Evolutionary conservation across 805 yeast species (phyloP).

Genomic region (Monosporozyma solicola): DNA sequence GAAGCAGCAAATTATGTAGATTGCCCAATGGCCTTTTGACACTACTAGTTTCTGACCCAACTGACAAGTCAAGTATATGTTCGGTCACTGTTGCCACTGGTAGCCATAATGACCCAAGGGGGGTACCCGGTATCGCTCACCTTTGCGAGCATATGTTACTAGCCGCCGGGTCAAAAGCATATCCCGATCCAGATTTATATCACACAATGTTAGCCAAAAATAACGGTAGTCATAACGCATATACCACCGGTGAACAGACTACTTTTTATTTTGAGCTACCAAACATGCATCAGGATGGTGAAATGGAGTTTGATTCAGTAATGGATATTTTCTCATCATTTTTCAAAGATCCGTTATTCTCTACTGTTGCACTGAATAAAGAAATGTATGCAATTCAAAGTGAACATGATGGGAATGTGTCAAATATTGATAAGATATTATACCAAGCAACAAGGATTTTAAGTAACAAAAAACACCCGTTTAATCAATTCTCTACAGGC

Average conservation of each 20-base stretch:
- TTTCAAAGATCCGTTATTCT: constrained; percentile 45
- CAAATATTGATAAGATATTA: constrained; percentile 37
- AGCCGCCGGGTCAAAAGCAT: constrained; percentile 45
- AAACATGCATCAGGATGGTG: constrained; percentile 24
- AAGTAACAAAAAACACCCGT: constrained; percentile 41
- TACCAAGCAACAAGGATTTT: constrained; percentile 52
- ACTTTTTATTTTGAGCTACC: constrained; percentile 58
- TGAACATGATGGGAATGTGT: constrained; percentile 53
- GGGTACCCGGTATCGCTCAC: constrained; percentile 78
- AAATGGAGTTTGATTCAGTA: constrained; percentile 37
- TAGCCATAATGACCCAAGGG: constrained; percentile 65
- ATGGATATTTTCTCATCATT: constrained; percentile 43
- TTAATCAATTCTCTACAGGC: constrained; percentile 60
- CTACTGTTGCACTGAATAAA: constrained; percentile 32
- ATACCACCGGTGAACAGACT: constrained; percentile 59
- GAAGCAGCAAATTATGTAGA: constrained; percentile 37
- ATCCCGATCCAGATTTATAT: constrained; percentile 39
- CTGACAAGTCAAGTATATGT: constrained; percentile 54
- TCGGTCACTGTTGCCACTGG: constrained; percentile 75
- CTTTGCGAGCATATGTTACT: constrained; percentile 71
- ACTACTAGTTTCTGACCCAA: constrained; percentile 67
- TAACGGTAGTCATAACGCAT: constrained; percentile 60
- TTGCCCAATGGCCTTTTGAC: constrained; percentile 64
- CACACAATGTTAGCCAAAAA: constrained; percentile 35
- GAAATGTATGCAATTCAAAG: constrained; percentile 57